Percentiles rank a stretch among this genome's conserved stretches.
Evolutionary conservation across 164 flowering plant species (phyloP).

Genomic region (Piper longum): DNA sequence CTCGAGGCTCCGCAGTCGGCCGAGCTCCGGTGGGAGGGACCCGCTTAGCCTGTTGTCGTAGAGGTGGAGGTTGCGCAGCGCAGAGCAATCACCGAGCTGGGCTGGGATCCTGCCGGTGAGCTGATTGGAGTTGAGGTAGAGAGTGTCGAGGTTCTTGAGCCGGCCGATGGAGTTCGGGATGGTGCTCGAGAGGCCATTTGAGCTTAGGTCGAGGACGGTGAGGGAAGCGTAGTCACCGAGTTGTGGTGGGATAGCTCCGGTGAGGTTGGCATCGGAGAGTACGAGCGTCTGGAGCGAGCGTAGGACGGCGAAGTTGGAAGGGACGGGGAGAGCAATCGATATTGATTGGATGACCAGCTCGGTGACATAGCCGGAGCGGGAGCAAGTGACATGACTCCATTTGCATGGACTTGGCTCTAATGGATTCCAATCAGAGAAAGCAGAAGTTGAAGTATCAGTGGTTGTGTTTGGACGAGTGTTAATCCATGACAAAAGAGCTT

Average conservation of each 20-base stretch:
- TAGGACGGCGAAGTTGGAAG: conserved; percentile 38
- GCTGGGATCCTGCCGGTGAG: conserved; percentile 58
- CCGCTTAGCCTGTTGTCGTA: conserved; percentile 57
- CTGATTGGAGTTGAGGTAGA: conserved; percentile 60
- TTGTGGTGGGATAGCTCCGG: conserved; percentile 56
- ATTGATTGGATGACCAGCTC: conserved; percentile 33
- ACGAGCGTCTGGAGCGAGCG: conserved; percentile 31
- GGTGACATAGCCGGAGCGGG: conserved; percentile 24
- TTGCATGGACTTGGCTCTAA: conserved; percentile 37
- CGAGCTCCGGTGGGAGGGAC: conserved; percentile 40
- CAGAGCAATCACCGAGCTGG: conserved; percentile 37
- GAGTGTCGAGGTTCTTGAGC: conserved; percentile 37
- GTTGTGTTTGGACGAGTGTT: conserved; percentile 8
- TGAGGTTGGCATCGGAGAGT: conserved; percentile 68
- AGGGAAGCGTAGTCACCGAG: conserved; percentile 38
- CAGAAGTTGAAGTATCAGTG: conserved; percentile 8
- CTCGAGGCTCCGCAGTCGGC: conserved; percentile 33
- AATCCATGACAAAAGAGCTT: conserved; percentile 40
- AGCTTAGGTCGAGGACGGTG: conserved; percentile 41
- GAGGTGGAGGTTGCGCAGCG: conserved; percentile 33
- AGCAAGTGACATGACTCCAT: conserved; percentile 48
- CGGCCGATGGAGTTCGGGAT: conserved; percentile 52
- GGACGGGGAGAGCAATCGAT: conserved; percentile 30
- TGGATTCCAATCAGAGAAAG: conserved; percentile 30
- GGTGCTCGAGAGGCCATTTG: conserved; percentile 44